Evolutionary conservation across 768 basidiomycete genomes (phyloP).

Genomic region (Amylocystis lapponica): DNA sequence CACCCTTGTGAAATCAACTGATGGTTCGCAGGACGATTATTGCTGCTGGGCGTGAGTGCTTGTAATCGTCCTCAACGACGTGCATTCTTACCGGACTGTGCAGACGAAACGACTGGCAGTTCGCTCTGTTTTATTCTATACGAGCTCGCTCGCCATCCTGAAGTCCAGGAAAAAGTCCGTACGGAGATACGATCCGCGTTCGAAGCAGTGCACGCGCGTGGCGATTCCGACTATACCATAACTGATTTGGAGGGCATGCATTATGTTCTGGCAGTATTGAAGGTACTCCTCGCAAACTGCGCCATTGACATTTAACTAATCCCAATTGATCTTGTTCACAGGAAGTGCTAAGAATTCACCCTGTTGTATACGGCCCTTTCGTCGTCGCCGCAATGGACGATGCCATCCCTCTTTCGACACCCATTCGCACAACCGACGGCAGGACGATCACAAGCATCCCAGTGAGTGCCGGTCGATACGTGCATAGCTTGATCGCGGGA

Average conservation of each 20-base stretch:
- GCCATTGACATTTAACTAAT: background rate
- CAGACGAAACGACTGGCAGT: background rate
- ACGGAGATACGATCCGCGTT: background rate
- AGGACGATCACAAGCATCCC: conserved; percentile 21
- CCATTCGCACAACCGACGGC: conserved; percentile 26
- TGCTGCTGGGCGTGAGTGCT: background rate
- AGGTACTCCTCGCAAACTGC: background rate
- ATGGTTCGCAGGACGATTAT: background rate
- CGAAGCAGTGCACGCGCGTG: background rate
- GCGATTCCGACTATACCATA: background rate
- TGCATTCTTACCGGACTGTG: background rate
- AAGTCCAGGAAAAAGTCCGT: background rate
- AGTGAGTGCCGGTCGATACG: conserved; percentile 30
- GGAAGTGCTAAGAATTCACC: background rate
- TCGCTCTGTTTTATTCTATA: background rate
- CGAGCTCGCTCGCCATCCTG: background rate
- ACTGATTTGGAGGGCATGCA: background rate
- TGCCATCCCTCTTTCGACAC: conserved; percentile 33
- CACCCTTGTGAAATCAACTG: background rate
- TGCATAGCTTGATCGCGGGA: background rate
- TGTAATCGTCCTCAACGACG: background rate
- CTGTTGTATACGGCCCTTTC: background rate
- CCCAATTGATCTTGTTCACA: background rate
- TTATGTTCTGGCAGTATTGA: background rate
- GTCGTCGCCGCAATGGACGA: conserved; percentile 32